These are phyloP conservation scores for Malassezia pachydermatis DNA, from an alignment of 1,284 basidiomycete genomes.

Conservation along the genomic window DNA sequence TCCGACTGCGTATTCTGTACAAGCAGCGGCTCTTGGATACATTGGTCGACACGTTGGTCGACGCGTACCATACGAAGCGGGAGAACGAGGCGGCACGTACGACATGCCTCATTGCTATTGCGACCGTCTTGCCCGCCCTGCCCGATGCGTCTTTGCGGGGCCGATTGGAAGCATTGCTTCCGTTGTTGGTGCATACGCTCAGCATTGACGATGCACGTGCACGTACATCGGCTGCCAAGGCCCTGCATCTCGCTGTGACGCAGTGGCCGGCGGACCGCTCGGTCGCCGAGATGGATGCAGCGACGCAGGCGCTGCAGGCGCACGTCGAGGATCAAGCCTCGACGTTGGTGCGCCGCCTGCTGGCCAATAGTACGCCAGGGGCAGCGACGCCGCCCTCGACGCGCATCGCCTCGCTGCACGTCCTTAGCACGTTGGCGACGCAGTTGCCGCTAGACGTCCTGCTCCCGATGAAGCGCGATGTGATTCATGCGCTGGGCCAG, in stretches of 20 bases:
- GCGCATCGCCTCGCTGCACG: constrained; percentile 64
- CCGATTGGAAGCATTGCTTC: constrained; percentile 59
- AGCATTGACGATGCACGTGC: constrained; percentile 64
- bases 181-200: constrained; percentile 74
- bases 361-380: constrained; percentile 17
- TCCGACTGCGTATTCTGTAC: constrained; percentile 50
- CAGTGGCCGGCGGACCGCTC: constrained; percentile 47
- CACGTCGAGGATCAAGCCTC: not conserved
- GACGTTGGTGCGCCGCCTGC: constrained; percentile 23
- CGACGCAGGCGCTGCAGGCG: not conserved
- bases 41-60: constrained; percentile 65
- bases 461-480: constrained; percentile 61
- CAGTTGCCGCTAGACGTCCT: constrained; percentile 68
- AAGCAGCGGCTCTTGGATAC: constrained; percentile 71
- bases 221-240: constrained; percentile 68
- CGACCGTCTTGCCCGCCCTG: constrained; percentile 67
- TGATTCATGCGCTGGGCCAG: constrained; percentile 62
- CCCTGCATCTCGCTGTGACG: constrained; percentile 55
- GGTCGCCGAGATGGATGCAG: constrained; percentile 51
- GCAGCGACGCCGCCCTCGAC: constrained; percentile 53
- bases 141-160: constrained; percentile 55
- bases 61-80: constrained; percentile 17
- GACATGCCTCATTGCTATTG: constrained; percentile 72
- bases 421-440: constrained; percentile 62
- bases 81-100: constrained; percentile 52